phyloP scores from a whole-genome alignment of 768 basidiomycete genomes.

The Boletus huronensis region DNA sequence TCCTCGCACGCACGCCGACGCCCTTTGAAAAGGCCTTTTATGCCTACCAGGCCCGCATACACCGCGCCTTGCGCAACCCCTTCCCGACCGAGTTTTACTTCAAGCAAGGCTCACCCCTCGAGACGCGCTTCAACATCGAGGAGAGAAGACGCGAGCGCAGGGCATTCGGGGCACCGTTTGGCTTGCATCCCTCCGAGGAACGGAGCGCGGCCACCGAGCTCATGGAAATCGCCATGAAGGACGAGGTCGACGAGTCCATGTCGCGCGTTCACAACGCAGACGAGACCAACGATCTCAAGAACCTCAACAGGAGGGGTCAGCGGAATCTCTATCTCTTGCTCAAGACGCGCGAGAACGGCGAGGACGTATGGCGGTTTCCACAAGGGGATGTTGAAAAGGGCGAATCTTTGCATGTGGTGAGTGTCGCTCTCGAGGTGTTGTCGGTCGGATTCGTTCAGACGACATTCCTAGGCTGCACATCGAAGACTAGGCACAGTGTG shows the following conservation, averaged over 20 bases:
- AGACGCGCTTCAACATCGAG: slow-evolving; percentile 74
- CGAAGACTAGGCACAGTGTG: slow-evolving; percentile 68
- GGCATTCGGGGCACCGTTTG: slow-evolving; percentile 69
- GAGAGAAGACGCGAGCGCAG: slow-evolving; percentile 67
- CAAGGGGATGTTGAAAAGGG: slow-evolving; percentile 56
- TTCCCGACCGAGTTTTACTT: slow-evolving; percentile 91
- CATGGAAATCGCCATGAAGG: slow-evolving; percentile 56
- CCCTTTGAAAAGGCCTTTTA: slow-evolving; percentile 79
- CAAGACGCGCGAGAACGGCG: slow-evolving; percentile 43
- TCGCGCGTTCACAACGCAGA: slow-evolving; percentile 63
- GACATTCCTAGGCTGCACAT: slow-evolving; percentile 58
- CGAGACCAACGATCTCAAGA: slow-evolving; percentile 54
- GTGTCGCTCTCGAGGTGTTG: slow-evolving; percentile 15
- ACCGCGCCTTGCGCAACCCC: slow-evolving; percentile 83
- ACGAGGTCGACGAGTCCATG: slow-evolving; percentile 59
- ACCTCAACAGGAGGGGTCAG: slow-evolving; percentile 77
- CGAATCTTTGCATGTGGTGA: slow-evolving; percentile 77
- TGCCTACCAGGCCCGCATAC: slow-evolving; percentile 78
- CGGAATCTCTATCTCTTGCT: slow-evolving; percentile 89
- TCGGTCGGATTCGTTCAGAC: not conserved
- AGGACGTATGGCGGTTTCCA: slow-evolving; percentile 79
- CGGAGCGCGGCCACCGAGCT: slow-evolving; percentile 47
- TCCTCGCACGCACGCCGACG: slow-evolving; percentile 67
- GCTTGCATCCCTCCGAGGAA: slow-evolving; percentile 40
- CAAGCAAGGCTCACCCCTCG: slow-evolving; percentile 83